Percentiles rank a stretch among this genome's conserved stretches.
phyloP scores from a whole-genome alignment of 140 eudicot species.

The Anethum foeniculum region DNA sequence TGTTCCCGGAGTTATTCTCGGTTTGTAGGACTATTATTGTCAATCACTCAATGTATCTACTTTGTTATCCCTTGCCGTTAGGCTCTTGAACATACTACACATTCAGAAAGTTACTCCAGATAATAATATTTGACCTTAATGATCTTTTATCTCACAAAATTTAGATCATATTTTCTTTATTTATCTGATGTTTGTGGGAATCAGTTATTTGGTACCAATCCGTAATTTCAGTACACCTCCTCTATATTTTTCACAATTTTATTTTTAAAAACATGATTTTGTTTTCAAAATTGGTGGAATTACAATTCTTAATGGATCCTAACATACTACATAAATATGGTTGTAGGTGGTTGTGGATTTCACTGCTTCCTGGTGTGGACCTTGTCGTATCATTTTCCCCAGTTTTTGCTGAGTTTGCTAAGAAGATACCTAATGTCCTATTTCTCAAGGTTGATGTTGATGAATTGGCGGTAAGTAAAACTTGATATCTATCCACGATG shows the following conservation, averaged over 20 bases:
- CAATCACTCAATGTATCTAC: not conserved
- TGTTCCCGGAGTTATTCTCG: not conserved
- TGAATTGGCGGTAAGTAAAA: conserved; percentile 52
- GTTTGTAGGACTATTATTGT: not conserved
- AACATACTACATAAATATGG: not conserved
- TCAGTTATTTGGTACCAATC: not conserved
- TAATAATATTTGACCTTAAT: not conserved
- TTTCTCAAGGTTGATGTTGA: conserved; percentile 92
- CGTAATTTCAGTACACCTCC: not conserved
- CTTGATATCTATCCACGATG: not conserved
- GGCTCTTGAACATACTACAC: not conserved
- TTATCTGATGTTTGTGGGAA: not conserved
- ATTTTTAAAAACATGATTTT: not conserved
- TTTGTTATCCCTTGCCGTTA: not conserved
- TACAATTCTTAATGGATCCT: not conserved
- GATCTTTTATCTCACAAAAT: not conserved
- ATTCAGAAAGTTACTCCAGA: not conserved
- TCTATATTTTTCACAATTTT: not conserved
- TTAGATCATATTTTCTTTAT: not conserved
- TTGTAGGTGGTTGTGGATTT: conserved; percentile 82
- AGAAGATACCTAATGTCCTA: conserved; percentile 39
- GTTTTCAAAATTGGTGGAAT: not conserved
- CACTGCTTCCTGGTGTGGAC: conserved; percentile 94
- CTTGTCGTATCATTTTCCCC: conserved; percentile 88
- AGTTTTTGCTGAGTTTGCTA: conserved; percentile 69